Conservation (phyloP, 169 alveolate species). For the Toxoplasma gondii region DNA sequence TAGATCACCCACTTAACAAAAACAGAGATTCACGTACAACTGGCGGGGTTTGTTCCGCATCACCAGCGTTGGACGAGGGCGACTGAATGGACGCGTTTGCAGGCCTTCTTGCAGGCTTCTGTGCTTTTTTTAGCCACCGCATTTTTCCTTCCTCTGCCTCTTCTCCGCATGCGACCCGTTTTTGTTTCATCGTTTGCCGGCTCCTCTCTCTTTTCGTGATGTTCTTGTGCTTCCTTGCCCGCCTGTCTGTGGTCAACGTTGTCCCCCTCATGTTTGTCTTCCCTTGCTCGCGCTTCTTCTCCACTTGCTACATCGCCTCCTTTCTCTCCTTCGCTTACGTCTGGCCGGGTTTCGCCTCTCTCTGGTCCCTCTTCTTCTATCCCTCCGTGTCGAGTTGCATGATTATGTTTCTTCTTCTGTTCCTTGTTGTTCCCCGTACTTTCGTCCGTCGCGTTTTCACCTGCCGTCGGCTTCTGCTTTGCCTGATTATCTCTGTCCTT, state of each 20-base stretch:
- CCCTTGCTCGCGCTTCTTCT: not conserved
- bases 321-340: not conserved
- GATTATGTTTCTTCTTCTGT: not conserved
- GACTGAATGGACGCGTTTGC: too few species aligned
- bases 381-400: not conserved
- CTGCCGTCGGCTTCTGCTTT: not conserved
- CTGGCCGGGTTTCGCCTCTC: not conserved
- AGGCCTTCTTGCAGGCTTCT: too few species aligned
- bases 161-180: not conserved
- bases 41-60: too few species aligned
- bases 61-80: too few species aligned
- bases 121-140: too few species aligned
- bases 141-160: too few species aligned
- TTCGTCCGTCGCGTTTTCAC: not conserved
- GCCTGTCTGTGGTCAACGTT: too few species aligned
- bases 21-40: too few species aligned
- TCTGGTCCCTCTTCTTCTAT: not conserved
- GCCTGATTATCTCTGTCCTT: not conserved
- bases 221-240: too few species aligned
- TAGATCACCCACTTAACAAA: too few species aligned
- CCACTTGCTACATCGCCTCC: not conserved
- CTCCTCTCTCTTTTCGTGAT: not conserved
- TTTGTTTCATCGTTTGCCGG: not conserved
- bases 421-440: not conserved
- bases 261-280: not conserved